Evolutionary conservation across 805 yeast species (phyloP), one percentile per base, ranked within the genome.

Genomic region (Candida loeiensis): DNA sequence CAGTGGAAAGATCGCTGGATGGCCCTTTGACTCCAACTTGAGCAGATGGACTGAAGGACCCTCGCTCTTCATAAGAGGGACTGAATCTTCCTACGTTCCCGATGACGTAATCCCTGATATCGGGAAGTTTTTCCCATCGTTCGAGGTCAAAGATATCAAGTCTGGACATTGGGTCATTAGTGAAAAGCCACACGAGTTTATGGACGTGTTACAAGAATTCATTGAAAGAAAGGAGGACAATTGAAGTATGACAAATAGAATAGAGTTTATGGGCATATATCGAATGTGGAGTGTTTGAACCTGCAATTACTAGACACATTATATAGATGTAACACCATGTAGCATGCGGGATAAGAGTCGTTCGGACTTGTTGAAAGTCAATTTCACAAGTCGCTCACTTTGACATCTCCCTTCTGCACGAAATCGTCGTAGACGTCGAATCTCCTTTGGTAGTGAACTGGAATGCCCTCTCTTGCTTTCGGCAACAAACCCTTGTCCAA

Each of bases 101-200:
- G 97, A 90, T 58, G 96, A 89, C 45, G 77, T 75, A 19, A 58
- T 89, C 16, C 81, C 85, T 0, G 76, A 76, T 14, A 82, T 88
- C 37, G 95, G 90, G 1, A 63, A 66, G 41, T 85, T 76, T 54
- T 91, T 88, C 63, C 97, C 97, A 0, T 66, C 70, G 18, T 88
- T 88, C 54, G 85, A 79, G 45, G 63, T 85, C 11, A 69, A 76
- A 33, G 95, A 85, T 53, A 66, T 93, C 17, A 82, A 86, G 14
- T 77, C 90, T 0, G 96, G 96, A 2, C 99, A 91, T 60, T 91
- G 97, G 96, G 76, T 90, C 12, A 87, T 87, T 48, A 78, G 87
- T 29, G 97, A 91, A 55, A 82, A 83, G 49, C 96, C 98, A 1
- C 51, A 66, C 6, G 95, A 82, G 54, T 88, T 91, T 47, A 66